phyloP scores from a whole-genome alignment of 495 filamentous ascomycete genomes.

The Penicillium herquei region DNA sequence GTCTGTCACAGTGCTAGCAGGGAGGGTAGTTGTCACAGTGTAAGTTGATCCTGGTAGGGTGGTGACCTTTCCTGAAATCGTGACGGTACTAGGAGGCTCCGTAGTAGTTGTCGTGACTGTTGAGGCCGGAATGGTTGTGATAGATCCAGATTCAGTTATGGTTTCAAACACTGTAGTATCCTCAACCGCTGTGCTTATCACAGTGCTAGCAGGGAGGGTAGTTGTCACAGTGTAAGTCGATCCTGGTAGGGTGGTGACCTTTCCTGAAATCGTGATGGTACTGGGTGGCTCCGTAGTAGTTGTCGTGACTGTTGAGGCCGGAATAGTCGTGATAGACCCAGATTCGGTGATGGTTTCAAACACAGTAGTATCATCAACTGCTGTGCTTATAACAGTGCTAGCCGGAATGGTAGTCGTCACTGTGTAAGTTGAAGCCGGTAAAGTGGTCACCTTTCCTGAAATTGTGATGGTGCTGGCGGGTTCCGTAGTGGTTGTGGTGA shows the following conservation, averaged over 20 bases:
- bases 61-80: conserved; percentile 1
- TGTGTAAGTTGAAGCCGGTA: background rate
- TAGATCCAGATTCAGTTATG: background rate
- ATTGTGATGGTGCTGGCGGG: background rate
- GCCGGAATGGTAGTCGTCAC: background rate
- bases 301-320: conserved; percentile 1
- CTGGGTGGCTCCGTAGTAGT: background rate
- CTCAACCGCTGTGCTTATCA: background rate
- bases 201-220: background rate
- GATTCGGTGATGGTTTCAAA: background rate
- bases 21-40: background rate
- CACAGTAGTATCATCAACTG: background rate
- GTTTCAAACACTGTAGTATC: background rate
- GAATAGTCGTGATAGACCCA: background rate
- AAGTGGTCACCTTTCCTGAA: background rate
- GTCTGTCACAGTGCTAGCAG: background rate
- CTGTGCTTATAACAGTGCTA: background rate
- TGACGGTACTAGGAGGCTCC: background rate
- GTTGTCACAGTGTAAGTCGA: background rate
- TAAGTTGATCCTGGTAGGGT: background rate
- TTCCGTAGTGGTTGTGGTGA: conserved; percentile 1
- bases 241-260: background rate
- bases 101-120: conserved; percentile 1
- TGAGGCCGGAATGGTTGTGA: conserved; percentile 1
- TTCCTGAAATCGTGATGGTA: conserved; percentile 2